phyloP scores from a whole-genome alignment of 345 rosid species.

The Clausena lansium region DNA sequence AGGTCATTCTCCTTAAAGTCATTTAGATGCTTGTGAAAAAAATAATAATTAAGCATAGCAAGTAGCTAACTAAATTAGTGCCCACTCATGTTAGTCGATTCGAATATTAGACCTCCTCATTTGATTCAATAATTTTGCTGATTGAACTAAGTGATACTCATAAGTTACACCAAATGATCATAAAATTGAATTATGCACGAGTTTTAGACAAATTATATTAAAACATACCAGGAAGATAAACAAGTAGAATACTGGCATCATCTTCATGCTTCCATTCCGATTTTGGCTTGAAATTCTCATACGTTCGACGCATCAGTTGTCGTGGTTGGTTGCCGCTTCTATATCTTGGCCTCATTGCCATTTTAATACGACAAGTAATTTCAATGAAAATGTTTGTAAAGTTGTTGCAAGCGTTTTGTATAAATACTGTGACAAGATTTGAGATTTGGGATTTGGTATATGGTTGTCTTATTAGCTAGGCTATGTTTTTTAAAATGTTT shows the following conservation, averaged over 20 bases:
- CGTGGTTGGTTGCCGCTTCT: neutral
- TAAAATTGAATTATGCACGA: too few species aligned
- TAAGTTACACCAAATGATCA: too few species aligned
- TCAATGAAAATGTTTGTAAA: neutral
- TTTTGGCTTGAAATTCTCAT: constrained; percentile 3
- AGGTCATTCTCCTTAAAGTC: too few species aligned
- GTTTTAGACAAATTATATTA: too few species aligned
- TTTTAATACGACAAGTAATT: neutral
- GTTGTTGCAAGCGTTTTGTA: neutral
- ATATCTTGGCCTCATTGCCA: neutral
- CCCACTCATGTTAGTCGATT: too few species aligned
- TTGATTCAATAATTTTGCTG: too few species aligned
- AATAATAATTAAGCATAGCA: too few species aligned
- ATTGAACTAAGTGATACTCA: too few species aligned
- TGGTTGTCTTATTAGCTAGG: neutral
- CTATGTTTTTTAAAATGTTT: too few species aligned
- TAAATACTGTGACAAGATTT: neutral
- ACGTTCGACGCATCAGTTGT: neutral
- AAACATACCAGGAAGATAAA: constrained; percentile 12
- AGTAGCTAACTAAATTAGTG: too few species aligned
- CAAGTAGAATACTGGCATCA: neutral
- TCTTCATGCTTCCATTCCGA: constrained; percentile 14
- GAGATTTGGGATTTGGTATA: neutral
- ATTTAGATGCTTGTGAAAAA: too few species aligned
- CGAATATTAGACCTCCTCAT: too few species aligned